Base-by-base conservation (phyloP, 768 basidiomycete genomes). In the Trichaptum fuscoviolaceum region DNA sequence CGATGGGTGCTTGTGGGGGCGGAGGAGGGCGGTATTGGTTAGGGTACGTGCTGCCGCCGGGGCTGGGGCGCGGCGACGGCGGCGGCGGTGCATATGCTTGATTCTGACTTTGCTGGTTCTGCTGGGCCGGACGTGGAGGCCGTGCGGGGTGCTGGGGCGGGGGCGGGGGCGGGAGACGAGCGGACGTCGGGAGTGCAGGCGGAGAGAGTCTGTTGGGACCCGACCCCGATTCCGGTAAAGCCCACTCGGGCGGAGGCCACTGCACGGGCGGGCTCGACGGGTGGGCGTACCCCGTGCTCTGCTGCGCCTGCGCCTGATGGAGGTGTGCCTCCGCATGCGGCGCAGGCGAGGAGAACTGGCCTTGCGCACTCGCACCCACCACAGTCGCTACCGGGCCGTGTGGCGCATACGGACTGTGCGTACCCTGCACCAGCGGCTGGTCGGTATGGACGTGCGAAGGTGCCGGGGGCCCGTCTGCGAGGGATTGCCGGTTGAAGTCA, bases 201-300 rank as follows among this genome's bases (percentile, higher is more conserved):
- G 42, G 42, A 12, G 42, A 52, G 15, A 52, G 20, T 3, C 42
- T 12, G 10, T 20, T 52, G 6, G 42, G 20, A 15, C 42, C 42
- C 10, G 42, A 20, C 12, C 42, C 20, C 42, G 42, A 52, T 12
- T 12, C 42, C 3, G 42, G 42, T 12, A 52, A 12, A 52, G 42
- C 72, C 82, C 82, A 82, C 63, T 81, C 81, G 24, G 78, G 71
- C 67, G 82, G 81, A 27, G 82, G 81, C 82, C 81, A 82, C 64
- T 76, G 78, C 20, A 52, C 42, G 15, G 42, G 20, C 10, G 42
- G 42, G 42, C 42, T 52, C 42, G 42, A 52, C 42, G 42, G 42
- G 42, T 52, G 42, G 15, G 42, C 15, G 20, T 52, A 52, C 42
- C 42, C 42, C 42, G 42, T 12, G 18, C 74, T 67, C 75, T 71